Percentiles rank a stretch among this genome's conserved stretches.
Conservation (phyloP, 352 stramenopile species). For the Globisporangium yorkense region DNA sequence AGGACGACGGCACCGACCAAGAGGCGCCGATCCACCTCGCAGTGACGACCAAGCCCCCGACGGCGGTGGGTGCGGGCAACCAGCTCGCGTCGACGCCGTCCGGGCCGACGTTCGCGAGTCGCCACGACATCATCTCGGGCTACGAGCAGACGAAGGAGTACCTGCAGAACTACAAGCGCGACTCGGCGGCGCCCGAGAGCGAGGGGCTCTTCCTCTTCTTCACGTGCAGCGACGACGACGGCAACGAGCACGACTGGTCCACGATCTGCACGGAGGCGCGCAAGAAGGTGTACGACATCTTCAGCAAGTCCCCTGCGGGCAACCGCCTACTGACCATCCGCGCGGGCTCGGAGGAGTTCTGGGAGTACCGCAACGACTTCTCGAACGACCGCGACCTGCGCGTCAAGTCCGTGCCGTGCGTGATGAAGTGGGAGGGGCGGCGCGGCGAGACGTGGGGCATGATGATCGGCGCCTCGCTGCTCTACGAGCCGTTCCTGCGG, state of each 20-base stretch:
- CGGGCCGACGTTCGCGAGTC: constrained; percentile 22
- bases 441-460: constrained; percentile 49
- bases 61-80: not conserved
- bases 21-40: constrained; percentile 10
- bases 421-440: constrained; percentile 59
- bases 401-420: constrained; percentile 47
- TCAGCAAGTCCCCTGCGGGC: constrained; percentile 42
- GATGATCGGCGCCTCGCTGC: constrained; percentile 38
- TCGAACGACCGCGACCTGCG: constrained; percentile 51
- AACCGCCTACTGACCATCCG: constrained; percentile 58
- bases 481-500: constrained; percentile 47
- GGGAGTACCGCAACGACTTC: constrained; percentile 49
- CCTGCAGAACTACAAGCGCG: constrained; percentile 31
- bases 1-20: not conserved
- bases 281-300: constrained; percentile 46
- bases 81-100: not conserved
- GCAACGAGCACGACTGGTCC: constrained; percentile 41
- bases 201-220: constrained; percentile 68
- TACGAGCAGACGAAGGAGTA: constrained; percentile 48
- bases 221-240: constrained; percentile 47
- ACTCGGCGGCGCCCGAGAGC: constrained; percentile 11
- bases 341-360: constrained; percentile 42
- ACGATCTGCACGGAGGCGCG: constrained; percentile 33
- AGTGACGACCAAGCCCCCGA: not conserved
- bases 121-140: constrained; percentile 37